Base-by-base conservation (phyloP, 1,139 yeast genomes). In the Yamadazyma buinensis region DNA sequence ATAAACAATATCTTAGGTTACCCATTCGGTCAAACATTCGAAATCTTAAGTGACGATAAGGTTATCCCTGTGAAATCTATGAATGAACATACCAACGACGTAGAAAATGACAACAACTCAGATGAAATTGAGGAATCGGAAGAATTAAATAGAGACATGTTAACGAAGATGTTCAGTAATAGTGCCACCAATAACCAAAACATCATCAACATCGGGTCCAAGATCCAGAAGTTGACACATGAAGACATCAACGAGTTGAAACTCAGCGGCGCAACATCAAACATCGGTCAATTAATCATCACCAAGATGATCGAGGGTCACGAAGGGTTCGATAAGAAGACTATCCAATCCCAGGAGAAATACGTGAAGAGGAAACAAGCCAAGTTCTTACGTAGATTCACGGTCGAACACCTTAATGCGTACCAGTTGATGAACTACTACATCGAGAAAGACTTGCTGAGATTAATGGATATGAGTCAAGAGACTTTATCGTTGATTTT, bases 1-100 rank as follows among this genome's bases (percentile, higher is more conserved):
- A 87, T 84, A 5, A 76, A 81, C 46, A 83, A 78, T 37, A 73
- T 92, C 12, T 54, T 92, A 24, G 97, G 96, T 2, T 81, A 70
- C 49, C 84, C 92, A 5, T 83, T 77, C 48, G 98, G 98, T 1
- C 90, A 84, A 48, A 79, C 95, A 0, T 92, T 92, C 59, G 97
- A 92, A 54, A 84, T 92, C 28, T 54, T 71, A 21, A 84, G 77
- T 32, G 80, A 77, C 40, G 63, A 67, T 39, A 61, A 65, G 19
- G 77, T 80, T 7, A 58, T 57, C 32, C 75, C 83, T 2, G 71
- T 78, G 30, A 60, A 62, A 36, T 58, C 64, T 24, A 52, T 68
- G 34, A 50, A 59, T 43, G 56, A 44, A 12, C 68, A 57, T 47
- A 12, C 32, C 48, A 11, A 53, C 48, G 30, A 28, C n/a, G 55